A percentile compares a stretch with the other conserved stretches of the same genome.
Conservation (phyloP, 495 filamentous ascomycete genomes). For the Bacidia rubella region DNA sequence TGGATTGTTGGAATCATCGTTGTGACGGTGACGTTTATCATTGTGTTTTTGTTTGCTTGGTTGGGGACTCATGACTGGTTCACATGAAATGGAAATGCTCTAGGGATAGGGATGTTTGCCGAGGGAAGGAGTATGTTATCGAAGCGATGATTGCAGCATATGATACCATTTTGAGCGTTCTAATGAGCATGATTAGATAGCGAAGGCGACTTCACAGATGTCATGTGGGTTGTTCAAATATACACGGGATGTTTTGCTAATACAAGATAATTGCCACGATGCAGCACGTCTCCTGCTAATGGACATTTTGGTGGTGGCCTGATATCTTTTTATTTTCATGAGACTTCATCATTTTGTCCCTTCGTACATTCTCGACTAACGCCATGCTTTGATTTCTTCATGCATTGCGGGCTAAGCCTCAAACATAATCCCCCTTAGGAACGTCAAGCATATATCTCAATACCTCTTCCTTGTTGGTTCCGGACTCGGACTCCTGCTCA, state of each 20-base stretch:
- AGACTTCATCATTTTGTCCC: too few species aligned
- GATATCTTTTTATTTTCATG: too few species aligned
- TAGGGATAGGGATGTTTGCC: not conserved
- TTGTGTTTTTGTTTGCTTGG: constrained; percentile 21
- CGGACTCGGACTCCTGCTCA: constrained; percentile 57
- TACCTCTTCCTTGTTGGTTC: constrained; percentile 60
- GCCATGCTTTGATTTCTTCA: too few species aligned
- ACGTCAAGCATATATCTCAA: constrained; percentile 23
- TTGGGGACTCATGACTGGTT: constrained; percentile 14
- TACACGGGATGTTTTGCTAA: too few species aligned
- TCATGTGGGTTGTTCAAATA: not conserved
- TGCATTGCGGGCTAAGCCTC: not conserved
- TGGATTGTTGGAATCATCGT: constrained; percentile 29
- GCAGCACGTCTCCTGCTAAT: too few species aligned
- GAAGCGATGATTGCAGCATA: not conserved
- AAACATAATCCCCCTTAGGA: not conserved
- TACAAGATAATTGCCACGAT: too few species aligned
- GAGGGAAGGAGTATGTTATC: not conserved
- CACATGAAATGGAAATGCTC: not conserved
- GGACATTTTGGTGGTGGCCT: too few species aligned
- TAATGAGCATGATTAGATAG: not conserved
- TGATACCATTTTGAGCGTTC: not conserved
- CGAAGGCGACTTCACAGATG: not conserved
- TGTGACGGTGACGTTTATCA: constrained; percentile 22
- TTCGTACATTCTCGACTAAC: too few species aligned